A percentile compares a stretch with the other conserved stretches of the same genome.
phyloP scores from a whole-genome alignment of 73 alveolate genomes.

The Tetrahymena elliotti region DNA sequence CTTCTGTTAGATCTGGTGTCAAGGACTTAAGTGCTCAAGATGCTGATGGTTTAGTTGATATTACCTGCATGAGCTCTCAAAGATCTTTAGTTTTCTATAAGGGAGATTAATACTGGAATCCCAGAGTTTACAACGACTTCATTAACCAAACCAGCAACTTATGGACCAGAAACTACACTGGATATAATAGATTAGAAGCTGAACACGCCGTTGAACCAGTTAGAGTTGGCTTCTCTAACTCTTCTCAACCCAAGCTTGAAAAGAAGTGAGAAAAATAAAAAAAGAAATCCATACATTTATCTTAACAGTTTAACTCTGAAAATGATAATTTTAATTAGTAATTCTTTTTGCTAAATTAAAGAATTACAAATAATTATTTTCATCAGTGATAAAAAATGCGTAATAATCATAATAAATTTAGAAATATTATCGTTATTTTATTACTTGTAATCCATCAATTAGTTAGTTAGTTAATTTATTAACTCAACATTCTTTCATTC shows the following conservation, averaged over 20 bases:
- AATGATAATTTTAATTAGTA: not conserved
- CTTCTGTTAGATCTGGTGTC: slow-evolving; percentile 45
- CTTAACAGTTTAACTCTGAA: not conserved
- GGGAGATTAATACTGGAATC: slow-evolving; percentile 67
- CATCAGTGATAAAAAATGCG: not conserved
- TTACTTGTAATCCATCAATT: not conserved
- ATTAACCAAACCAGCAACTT: slow-evolving; percentile 6
- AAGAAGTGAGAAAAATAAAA: not conserved
- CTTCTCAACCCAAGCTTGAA: not conserved
- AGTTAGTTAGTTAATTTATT: not conserved
- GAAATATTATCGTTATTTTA: not conserved
- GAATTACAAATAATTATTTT: not conserved
- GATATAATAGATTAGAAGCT: not conserved
- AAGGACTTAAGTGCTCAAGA: slow-evolving; percentile 34
- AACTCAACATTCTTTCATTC: not conserved
- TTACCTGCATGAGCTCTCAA: slow-evolving; percentile 52
- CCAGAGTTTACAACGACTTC: slow-evolving; percentile 52
- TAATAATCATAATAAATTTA: not conserved
- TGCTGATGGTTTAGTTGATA: slow-evolving; percentile 55
- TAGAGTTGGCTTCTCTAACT: not conserved
- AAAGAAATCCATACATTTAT: not conserved
- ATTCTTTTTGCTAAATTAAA: not conserved
- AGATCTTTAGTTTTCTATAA: slow-evolving; percentile 50
- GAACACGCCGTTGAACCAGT: not conserved
- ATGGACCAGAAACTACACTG: slow-evolving; percentile 1